A percentile compares a stretch with the other conserved stretches of the same genome.
These are phyloP conservation scores for Arctium lappa DNA, from an alignment of 129 eudicot genomes.

Conservation along the genomic window DNA sequence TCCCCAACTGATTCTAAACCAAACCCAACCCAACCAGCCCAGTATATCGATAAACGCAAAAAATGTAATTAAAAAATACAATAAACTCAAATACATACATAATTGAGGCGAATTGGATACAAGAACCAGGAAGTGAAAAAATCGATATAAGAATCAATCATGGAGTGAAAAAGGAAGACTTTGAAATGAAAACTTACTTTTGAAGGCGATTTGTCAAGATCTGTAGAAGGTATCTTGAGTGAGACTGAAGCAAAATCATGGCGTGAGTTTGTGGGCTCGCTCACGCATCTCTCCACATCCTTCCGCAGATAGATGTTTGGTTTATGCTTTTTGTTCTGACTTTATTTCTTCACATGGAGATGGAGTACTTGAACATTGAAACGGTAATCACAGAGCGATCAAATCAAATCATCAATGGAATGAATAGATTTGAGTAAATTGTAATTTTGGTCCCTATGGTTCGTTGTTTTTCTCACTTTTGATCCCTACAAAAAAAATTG, in stretches of 20 bases:
- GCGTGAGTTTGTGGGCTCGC: constrained; percentile 1
- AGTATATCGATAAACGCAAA: not conserved
- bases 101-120: not conserved
- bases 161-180: not conserved
- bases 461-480: not conserved
- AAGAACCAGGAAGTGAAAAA: not conserved
- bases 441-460: not conserved
- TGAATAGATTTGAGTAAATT: too few species aligned
- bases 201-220: constrained; percentile 63
- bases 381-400: not conserved
- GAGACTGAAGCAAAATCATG: constrained; percentile 75
- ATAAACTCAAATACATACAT: not conserved
- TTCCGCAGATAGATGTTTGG: not conserved
- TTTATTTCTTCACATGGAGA: not conserved
- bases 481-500: too few species aligned
- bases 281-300: constrained; percentile 22
- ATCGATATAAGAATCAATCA: not conserved
- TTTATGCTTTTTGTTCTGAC: not conserved
- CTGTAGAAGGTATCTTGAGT: constrained; percentile 69
- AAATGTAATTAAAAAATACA: not conserved
- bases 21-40: not conserved
- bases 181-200: constrained; percentile 30
- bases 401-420: not conserved
- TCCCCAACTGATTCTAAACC: not conserved
- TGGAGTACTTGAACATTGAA: not conserved